Conservation (phyloP, 257 asterid species). For the Petunia axillaris region DNA sequence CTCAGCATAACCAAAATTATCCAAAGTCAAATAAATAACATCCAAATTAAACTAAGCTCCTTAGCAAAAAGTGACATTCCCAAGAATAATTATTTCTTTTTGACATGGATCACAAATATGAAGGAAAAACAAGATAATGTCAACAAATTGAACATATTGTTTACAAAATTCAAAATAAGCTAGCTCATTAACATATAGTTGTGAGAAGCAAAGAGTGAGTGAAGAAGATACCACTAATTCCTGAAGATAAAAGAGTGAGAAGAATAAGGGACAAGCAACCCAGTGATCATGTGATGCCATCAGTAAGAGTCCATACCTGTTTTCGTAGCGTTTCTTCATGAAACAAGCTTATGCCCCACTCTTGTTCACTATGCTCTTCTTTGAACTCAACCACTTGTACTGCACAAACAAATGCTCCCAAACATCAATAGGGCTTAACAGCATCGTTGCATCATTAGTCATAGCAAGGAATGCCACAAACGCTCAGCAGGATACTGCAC, state of each 20-base stretch:
- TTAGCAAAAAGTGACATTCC: too few species aligned
- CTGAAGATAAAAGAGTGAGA: not conserved
- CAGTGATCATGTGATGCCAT: not conserved
- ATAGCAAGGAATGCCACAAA: not conserved
- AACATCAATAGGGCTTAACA: not conserved
- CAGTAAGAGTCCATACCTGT: not conserved
- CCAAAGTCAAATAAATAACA: too few species aligned
- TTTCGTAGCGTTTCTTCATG: not conserved
- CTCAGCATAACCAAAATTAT: too few species aligned
- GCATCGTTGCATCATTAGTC: not conserved
- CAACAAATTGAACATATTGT: too few species aligned
- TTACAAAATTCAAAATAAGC: too few species aligned
- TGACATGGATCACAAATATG: too few species aligned
- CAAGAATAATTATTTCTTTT: too few species aligned
- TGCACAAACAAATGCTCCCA: not conserved
- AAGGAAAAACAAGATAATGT: too few species aligned
- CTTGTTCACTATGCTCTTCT: not conserved
- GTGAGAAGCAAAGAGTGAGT: too few species aligned
- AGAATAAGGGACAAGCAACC: not conserved
- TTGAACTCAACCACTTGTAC: not conserved
- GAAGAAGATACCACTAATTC: too few species aligned
- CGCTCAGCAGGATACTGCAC: not conserved
- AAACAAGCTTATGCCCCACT: conserved; percentile 14
- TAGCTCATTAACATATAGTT: too few species aligned
- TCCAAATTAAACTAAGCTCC: too few species aligned